Conservation (phyloP, 768 basidiomycete species). For the Pleurotus eryngii region DNA sequence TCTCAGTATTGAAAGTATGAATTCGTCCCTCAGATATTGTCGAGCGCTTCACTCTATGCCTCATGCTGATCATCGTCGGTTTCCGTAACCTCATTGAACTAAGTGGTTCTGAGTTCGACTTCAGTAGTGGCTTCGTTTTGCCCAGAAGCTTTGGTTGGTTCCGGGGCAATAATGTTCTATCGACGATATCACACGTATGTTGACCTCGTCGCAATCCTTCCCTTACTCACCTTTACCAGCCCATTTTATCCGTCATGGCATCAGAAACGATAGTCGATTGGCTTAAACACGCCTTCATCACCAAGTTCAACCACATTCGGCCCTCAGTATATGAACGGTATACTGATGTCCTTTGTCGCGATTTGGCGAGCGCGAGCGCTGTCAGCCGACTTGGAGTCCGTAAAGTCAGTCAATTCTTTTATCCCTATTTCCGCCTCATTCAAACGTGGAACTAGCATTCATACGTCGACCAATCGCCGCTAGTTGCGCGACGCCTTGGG, state of each 20-base stretch:
- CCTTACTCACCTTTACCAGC: constrained; percentile 41
- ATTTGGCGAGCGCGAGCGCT: constrained; percentile 78
- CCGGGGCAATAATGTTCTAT: constrained; percentile 71
- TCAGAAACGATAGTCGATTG: constrained; percentile 97
- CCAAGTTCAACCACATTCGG: constrained; percentile 98
- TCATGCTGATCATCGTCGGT: constrained; percentile 91
- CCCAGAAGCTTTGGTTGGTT: constrained; percentile 87
- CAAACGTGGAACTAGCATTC: constrained; percentile 45
- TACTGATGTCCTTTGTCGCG: constrained; percentile 92
- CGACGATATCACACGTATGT: constrained; percentile 88
- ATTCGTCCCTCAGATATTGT: constrained; percentile 71
- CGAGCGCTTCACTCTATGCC: constrained; percentile 86
- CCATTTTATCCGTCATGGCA: constrained; percentile 83
- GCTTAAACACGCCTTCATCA: constrained; percentile 99
- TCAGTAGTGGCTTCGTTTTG: constrained; percentile 65
- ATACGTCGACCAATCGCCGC: constrained; percentile 93
- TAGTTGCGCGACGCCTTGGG: constrained; percentile 90
- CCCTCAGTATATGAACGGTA: constrained; percentile 94
- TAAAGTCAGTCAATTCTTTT: constrained; percentile 45
- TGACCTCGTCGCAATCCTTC: not conserved
- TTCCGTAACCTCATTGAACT: constrained; percentile 95
- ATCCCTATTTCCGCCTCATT: constrained; percentile 18
- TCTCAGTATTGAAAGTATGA: not conserved
- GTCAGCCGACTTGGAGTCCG: constrained; percentile 63
- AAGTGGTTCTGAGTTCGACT: constrained; percentile 84